phyloP scores from a whole-genome alignment of 257 asterid species.

The Asclepias syriaca region DNA sequence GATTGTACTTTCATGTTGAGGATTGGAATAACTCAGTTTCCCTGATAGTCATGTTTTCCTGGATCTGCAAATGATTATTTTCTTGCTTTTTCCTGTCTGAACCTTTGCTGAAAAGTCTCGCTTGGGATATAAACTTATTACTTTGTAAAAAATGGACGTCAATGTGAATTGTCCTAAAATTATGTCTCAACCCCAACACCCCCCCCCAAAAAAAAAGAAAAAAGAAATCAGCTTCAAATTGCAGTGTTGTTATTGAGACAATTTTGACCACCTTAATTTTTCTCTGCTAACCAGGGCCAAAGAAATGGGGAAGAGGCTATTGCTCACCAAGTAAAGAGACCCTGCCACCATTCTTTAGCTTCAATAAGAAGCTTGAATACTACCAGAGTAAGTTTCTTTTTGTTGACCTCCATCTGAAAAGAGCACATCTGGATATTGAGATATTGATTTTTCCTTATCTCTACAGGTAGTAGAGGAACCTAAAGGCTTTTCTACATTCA shows the following conservation, averaged over 20 bases:
- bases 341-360: constrained; percentile 60
- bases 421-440: background rate
- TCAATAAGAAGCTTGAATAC: constrained; percentile 50
- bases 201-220: background rate
- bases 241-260: background rate
- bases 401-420: constrained; percentile 7
- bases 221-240: background rate
- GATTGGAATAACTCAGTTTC: background rate
- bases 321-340: constrained; percentile 73
- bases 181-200: too few species aligned
- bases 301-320: constrained; percentile 62
- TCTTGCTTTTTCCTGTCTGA: background rate
- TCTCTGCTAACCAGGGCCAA: constrained; percentile 37
- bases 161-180: background rate
- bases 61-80: background rate
- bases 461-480: constrained; percentile 72
- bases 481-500: constrained; percentile 60
- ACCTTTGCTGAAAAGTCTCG: background rate
- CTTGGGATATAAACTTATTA: background rate
- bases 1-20: background rate
- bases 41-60: background rate
- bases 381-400: constrained; percentile 41
- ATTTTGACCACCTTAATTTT: constrained; percentile 15
- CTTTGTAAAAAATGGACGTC: background rate
- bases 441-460: constrained; percentile 18